Percentiles rank a stretch among this genome's conserved stretches.
phyloP scores from a whole-genome alignment of 305 asterid species.

The Rubia tinctorum region DNA sequence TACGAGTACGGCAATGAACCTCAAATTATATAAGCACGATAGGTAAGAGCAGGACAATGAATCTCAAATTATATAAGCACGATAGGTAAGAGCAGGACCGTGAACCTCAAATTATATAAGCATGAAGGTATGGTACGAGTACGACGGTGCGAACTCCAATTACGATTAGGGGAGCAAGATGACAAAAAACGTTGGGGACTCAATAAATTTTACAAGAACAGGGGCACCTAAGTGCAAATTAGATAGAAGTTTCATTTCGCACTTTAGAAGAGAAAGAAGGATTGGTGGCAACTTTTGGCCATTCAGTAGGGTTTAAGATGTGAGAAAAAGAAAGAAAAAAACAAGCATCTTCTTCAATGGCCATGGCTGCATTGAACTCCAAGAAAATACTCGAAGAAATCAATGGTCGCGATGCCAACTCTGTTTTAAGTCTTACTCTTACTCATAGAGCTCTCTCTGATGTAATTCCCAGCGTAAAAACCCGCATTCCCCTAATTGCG shows the following conservation, averaged over 20 bases:
- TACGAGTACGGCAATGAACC: too few species aligned
- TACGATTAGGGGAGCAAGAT: too few species aligned
- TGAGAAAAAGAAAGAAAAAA: not conserved
- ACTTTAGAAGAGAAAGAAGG: too few species aligned
- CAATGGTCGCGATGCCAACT: conserved; percentile 47
- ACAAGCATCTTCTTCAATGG: conserved; percentile 8
- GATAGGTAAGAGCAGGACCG: too few species aligned
- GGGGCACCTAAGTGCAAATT: not conserved
- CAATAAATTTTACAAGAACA: not conserved
- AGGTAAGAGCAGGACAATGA: too few species aligned
- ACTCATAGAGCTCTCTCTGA: conserved; percentile 86
- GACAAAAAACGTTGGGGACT: not conserved
- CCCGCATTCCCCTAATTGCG: conserved; percentile 5
- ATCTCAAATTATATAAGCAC: too few species aligned
- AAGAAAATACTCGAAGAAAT: conserved; percentile 64
- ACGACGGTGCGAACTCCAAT: too few species aligned
- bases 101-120: too few species aligned
- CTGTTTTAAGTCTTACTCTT: conserved; percentile 59
- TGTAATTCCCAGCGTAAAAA: conserved; percentile 34
- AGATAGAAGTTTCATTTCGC: not conserved
- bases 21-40: too few species aligned
- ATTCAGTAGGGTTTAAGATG: not conserved
- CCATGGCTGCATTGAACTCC: conserved; percentile 65
- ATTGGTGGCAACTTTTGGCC: not conserved
- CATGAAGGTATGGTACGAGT: too few species aligned